Evolutionary conservation across 345 rosid species (phyloP), one percentile per base, ranked within the genome.

Genomic region (Xanthoceras sorbifolium): DNA sequence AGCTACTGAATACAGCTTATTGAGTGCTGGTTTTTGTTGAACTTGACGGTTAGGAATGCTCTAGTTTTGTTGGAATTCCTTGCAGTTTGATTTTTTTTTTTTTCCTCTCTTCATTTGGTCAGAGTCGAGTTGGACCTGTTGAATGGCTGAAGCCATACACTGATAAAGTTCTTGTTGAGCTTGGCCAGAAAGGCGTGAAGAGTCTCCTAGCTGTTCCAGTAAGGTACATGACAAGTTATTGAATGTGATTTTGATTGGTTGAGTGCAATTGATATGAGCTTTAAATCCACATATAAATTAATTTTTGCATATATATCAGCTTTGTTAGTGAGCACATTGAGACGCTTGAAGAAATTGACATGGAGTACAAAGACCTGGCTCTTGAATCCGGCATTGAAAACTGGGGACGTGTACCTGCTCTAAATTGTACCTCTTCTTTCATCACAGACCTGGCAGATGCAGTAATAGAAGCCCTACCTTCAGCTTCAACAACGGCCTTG

Each of bases 111-210:
- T 78, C 20, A 31, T 10, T 48, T 77, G 48, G 44, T 67, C 85
- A 96, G 99, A 93, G 97, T 82, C 95, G 99, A 85, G 99, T 93
- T 77, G 98, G 99, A 28, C 99, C 97, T 76, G 97, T 93, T 62
- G 88, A 91, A 46, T 96, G 98, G 98, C 79, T 96, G 82, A 96
- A 90, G 82, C 98, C 99, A 20, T 96, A 96, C 85, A 93, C 98
- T 0, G 97, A 93, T 81, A 93, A 96, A 82, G 97, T 92, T 74
- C 97, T 96, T 38, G 91, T 92, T 3, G 94, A 93, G 82, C 95
- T 96, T 74, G 99, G 99, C 75, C 89, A 87, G 87, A 92, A 80
- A 79, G 99, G 99, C 67, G 93, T 96, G 55, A 93, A 93, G 88
- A 93, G 90, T 85, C 94, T 93, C 69, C 86, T 96, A 71, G 98